Base-by-base conservation (phyloP, 1,284 basidiomycete genomes). In the Rhizoctonia solani region DNA sequence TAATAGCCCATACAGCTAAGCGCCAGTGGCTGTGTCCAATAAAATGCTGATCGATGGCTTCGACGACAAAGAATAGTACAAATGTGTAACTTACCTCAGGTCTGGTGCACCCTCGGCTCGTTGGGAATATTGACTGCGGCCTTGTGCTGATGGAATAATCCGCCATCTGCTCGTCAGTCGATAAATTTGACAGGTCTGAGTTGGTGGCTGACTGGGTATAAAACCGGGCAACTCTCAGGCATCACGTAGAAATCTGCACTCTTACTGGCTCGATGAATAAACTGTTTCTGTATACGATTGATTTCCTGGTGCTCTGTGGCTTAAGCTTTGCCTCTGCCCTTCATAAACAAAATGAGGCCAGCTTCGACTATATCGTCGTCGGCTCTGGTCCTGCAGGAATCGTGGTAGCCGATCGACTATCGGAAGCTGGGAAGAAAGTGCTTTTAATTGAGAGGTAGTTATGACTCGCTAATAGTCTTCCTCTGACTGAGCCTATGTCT, bases 311-410 rank as follows among this genome's bases (percentile, higher is more conserved):
- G 5, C 41, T 44, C 19, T 44, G 14, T 44, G 41, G 41, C n/a
- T 16, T 16, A 8, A 39, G n/a, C n/a, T 34, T 11, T 44, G n/a
- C 19, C 41, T 4, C 19, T 16, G 41, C 41, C 19, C 41, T 4
- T 5, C 41, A 4, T n/a, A 44, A 21, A 21, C 46, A 49, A 27
- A 21, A 21, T 27, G 21, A 21, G 5, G 14, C 6, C 4, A 27
- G 14, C 21, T 49, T 21, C 68, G 85, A 87, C 71, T 86, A 86
- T 69, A 84, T 87, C 71, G 76, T 86, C 58, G 85, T 87, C 52
- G 85, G 85, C 41, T 80, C 80, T 54, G 85, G 85, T 11, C 79
- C 84, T 3, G 84, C 80, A 68, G 80, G 80, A 42, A 76, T 80
- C 54, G 77, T 81, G 54, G 70, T 80, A 21, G 85, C 85, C 0